Evolutionary conservation across 306 rosid species (phyloP).

Genomic region (Echinosophora koreensis): DNA sequence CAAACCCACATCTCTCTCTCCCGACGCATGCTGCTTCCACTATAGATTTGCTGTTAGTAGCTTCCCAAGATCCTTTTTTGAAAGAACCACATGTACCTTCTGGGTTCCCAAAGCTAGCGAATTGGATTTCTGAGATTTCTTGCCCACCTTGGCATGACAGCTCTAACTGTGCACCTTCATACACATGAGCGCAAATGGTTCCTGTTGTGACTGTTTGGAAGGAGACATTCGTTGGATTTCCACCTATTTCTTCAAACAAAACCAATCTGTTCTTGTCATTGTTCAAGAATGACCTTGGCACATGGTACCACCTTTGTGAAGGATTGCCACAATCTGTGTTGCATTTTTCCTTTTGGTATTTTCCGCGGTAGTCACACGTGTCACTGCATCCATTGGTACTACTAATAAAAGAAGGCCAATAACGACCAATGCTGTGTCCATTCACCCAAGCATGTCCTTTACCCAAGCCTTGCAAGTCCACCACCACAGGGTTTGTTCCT

Average conservation of each 20-base stretch:
- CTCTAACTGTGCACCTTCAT: not conserved
- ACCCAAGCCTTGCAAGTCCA: conserved; percentile 42
- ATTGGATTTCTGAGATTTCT: not conserved
- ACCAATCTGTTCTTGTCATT: conserved; percentile 12
- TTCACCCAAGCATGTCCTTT: conserved; percentile 47
- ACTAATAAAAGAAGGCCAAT: conserved; percentile 12
- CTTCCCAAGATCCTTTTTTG: conserved; percentile 30
- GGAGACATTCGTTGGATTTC: conserved; percentile 26
- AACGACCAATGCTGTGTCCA: conserved; percentile 42
- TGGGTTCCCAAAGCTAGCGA: conserved; percentile 1
- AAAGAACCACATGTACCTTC: conserved; percentile 10
- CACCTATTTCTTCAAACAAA: conserved; percentile 43
- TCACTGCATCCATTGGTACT: conserved; percentile 7
- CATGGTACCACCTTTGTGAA: conserved; percentile 42
- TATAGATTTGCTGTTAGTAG: not conserved
- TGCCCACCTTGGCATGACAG: not conserved
- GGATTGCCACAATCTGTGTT: conserved; percentile 7
- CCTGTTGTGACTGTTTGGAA: conserved; percentile 16
- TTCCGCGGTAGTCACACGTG: conserved; percentile 33
- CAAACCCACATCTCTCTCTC: not conserved
- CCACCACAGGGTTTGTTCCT: conserved; percentile 39
- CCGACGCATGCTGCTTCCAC: conserved; percentile 38
- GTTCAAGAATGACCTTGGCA: conserved; percentile 41
- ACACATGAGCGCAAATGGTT: conserved; percentile 23
- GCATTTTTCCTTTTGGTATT: conserved; percentile 2